phyloP scores from a whole-genome alignment of 257 asterid species.

The Phtheirospermum japonicum region DNA sequence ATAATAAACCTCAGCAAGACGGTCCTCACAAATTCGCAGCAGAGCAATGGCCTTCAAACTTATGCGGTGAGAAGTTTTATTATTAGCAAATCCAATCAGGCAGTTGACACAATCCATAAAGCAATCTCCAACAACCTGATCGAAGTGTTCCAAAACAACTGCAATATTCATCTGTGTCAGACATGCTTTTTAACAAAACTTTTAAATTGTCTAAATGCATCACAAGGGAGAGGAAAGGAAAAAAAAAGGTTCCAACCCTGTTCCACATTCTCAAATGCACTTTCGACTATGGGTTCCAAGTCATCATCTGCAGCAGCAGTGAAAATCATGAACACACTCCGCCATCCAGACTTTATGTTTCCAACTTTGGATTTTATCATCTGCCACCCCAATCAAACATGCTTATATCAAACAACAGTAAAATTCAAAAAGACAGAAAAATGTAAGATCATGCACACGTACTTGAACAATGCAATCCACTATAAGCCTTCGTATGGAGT shows the following conservation, averaged over 20 bases:
- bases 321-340: slow-evolving; percentile 98
- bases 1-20: slow-evolving; percentile 91
- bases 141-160: slow-evolving; percentile 98
- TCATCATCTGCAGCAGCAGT: slow-evolving; percentile 99
- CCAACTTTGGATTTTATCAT: slow-evolving; percentile 99
- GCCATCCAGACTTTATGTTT: slow-evolving; percentile 98
- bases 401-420: slow-evolving; percentile 29
- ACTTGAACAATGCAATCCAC: slow-evolving; percentile 99
- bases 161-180: slow-evolving; percentile 47
- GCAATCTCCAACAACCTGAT: slow-evolving; percentile 98
- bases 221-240: not conserved
- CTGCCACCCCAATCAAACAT: slow-evolving; percentile 49
- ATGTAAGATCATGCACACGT: slow-evolving; percentile 36
- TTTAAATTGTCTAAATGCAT: slow-evolving; percentile 23
- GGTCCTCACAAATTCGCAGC: slow-evolving; percentile 99
- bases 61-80: slow-evolving; percentile 82
- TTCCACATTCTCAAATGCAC: slow-evolving; percentile 98
- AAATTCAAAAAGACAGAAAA: slow-evolving; percentile 22
- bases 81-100: slow-evolving; percentile 96
- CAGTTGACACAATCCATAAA: slow-evolving; percentile 99
- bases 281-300: slow-evolving; percentile 84
- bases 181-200: slow-evolving; percentile 23
- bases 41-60: slow-evolving; percentile 99
- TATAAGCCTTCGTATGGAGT: slow-evolving; percentile 83
- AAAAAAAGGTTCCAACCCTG: slow-evolving; percentile 59